Percentiles rank a stretch among this genome's conserved stretches.
Conservation (phyloP, 2,329 filamentous ascomycete species). For the Teratosphaeria viscida region DNA sequence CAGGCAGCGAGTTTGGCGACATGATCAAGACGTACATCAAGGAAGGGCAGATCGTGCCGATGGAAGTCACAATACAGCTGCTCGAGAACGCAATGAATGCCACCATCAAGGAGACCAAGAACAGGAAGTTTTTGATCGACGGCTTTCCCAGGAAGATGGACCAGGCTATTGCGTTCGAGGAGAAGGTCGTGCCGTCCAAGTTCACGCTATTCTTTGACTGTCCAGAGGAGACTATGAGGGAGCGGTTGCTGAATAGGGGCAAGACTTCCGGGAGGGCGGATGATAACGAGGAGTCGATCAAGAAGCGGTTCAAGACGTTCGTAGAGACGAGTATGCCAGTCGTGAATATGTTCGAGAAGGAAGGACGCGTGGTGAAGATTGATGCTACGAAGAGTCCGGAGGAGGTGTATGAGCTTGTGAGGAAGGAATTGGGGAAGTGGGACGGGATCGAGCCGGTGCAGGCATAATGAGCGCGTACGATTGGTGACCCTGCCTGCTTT, state of each 20-base stretch:
- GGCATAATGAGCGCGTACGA: no score
- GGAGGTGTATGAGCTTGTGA: constrained; percentile 49
- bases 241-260: constrained; percentile 72
- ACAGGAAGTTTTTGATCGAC: constrained; percentile 64
- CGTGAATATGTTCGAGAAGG: constrained; percentile 68
- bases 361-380: constrained; percentile 72
- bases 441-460: constrained; percentile 16
- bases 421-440: constrained; percentile 35
- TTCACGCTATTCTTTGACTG: constrained; percentile 94
- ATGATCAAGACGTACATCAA: constrained; percentile 91
- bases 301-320: constrained; percentile 91
- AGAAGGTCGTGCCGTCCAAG: constrained; percentile 69
- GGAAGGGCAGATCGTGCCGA: constrained; percentile 92
- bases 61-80: constrained; percentile 91
- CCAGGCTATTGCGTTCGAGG: constrained; percentile 89
- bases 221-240: constrained; percentile 78
- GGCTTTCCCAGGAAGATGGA: constrained; percentile 96
- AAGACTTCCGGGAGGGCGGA: constrained; percentile 86
- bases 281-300: constrained; percentile 91
- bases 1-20: constrained; percentile 78
- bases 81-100: constrained; percentile 87
- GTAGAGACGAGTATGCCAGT: constrained; percentile 97
- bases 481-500: no score
- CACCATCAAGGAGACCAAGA: constrained; percentile 47
- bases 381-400: constrained; percentile 59